Base-by-base conservation (phyloP, 441 rosid genomes). In the Populus tomentosa region DNA sequence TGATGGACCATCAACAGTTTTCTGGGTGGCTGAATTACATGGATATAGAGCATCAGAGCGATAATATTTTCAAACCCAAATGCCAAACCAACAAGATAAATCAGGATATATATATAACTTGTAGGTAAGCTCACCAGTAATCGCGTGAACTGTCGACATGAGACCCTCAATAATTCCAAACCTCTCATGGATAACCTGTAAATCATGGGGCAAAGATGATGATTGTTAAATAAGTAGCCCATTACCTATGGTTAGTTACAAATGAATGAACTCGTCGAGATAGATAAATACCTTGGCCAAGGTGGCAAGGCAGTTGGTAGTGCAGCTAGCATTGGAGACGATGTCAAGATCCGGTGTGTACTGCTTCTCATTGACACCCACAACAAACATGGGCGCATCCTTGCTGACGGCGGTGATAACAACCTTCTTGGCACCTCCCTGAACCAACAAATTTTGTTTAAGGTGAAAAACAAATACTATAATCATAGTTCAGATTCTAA, bases 381-480 rank as follows among this genome's bases (percentile, higher is more conserved):
- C 79, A 42, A 93, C 95, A 70, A 93, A 91, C 97, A 93, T 93
- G 74, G 98, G 97, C 7, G 97, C 98, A 80, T 92, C 95, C 63
- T 91, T 92, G 85, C 95, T 92, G 1, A 92, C 90, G 70, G 91
- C 91, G 21, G 91, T 88, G 75, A 89, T 89, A 73, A 89, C 83
- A 68, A 90, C 94, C 83, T 89, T 90, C 94, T 90, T 93, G 53
- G 97, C 98, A 72, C 98, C 95, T 59, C 97, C 96, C 98, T 91
- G 85, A 61, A 68, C 70, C 75, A 30, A 30, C 56, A 46, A 14
- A 46, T 46, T 46, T 46, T 46, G 46, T 10, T 42, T 11, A 2
- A 42, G 53, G 53, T 42, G 0, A 14, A 46, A 46, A 14, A 46
- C 56, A 46, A 0, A 42, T 42, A 42, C 53, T 13, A 42, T 13